Conservation (phyloP, 768 basidiomycete species). For the Leucogyrophana mollusca region DNA sequence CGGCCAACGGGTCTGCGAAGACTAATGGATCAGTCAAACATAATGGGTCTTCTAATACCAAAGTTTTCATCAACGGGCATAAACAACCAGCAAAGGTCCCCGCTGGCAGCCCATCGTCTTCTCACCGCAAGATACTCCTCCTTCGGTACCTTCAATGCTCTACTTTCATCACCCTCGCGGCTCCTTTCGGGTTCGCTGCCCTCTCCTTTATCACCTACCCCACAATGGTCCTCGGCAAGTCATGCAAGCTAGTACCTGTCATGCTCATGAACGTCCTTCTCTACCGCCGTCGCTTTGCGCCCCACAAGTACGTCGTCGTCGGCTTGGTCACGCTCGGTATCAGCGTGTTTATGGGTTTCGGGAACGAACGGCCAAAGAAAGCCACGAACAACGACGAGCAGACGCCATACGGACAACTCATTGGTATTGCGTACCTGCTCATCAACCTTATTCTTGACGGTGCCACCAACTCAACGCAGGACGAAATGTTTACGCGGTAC, state of each 20-base stretch:
- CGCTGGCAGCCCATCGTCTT: conserved; percentile 26
- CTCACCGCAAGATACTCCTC: conserved; percentile 51
- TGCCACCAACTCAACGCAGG: conserved; percentile 92
- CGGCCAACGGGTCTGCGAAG: conserved; percentile 10
- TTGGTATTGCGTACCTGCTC: conserved; percentile 74
- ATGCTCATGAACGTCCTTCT: conserved; percentile 97
- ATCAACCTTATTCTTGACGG: conserved; percentile 92
- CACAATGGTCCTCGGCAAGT: conserved; percentile 98
- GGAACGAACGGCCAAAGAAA: conserved; percentile 49
- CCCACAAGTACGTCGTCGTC: conserved; percentile 95
- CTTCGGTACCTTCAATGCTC: conserved; percentile 81
- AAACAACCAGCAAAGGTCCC: conserved; percentile 18
- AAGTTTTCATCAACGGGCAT: conserved; percentile 37
- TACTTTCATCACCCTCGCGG: conserved; percentile 83
- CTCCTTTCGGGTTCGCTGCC: conserved; percentile 95
- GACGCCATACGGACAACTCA: conserved; percentile 54
- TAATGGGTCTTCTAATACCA: conserved; percentile 27
- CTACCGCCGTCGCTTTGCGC: conserved; percentile 89
- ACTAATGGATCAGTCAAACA: conserved; percentile 19
- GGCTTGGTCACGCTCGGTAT: conserved; percentile 90
- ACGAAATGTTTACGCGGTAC: conserved; percentile 86
- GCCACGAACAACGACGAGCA: conserved; percentile 35
- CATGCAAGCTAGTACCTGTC: conserved; percentile 98
- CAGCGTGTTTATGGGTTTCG: conserved; percentile 91
- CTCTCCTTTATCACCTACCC: conserved; percentile 97